Evolutionary conservation across 441 rosid genomes (phyloP).

Genomic region (Lepidium campestre): DNA sequence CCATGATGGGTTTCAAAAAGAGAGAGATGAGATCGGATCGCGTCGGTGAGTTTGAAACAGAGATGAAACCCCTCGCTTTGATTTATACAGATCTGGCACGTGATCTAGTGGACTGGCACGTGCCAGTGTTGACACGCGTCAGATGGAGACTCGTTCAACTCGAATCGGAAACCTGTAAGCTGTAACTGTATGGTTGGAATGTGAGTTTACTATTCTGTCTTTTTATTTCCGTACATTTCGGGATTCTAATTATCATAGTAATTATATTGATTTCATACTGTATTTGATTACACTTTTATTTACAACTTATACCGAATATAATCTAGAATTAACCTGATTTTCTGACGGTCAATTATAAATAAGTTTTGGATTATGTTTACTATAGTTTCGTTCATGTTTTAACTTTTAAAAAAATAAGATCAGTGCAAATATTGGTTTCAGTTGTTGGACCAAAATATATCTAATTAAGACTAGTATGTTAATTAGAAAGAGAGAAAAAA

Average conservation of each 20-base stretch:
- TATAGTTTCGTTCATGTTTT: too few species aligned
- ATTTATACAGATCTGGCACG: conserved; percentile 16
- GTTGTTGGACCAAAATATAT: too few species aligned
- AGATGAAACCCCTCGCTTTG: background rate
- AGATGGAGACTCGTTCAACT: background rate
- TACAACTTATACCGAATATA: background rate
- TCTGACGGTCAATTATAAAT: too few species aligned
- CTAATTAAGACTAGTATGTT: too few species aligned
- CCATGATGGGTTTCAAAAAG: conserved; percentile 32
- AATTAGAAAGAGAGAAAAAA: too few species aligned
- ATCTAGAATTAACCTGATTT: background rate
- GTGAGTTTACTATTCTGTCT: conserved; percentile 6
- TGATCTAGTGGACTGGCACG: background rate
- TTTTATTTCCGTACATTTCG: background rate
- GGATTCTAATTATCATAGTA: background rate
- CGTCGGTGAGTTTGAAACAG: conserved; percentile 3
- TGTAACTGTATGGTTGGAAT: conserved; percentile 14
- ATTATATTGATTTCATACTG: background rate
- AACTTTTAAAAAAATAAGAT: too few species aligned
- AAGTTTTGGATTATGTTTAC: too few species aligned
- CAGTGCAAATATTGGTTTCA: too few species aligned
- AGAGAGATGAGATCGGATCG: conserved; percentile 9
- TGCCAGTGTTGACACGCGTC: background rate
- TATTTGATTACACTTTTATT: background rate
- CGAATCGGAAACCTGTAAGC: background rate